Percentiles rank a stretch among this genome's conserved stretches.
phyloP scores from a whole-genome alignment of 106 monocot genomes.

The Amphibolis antarctica region DNA sequence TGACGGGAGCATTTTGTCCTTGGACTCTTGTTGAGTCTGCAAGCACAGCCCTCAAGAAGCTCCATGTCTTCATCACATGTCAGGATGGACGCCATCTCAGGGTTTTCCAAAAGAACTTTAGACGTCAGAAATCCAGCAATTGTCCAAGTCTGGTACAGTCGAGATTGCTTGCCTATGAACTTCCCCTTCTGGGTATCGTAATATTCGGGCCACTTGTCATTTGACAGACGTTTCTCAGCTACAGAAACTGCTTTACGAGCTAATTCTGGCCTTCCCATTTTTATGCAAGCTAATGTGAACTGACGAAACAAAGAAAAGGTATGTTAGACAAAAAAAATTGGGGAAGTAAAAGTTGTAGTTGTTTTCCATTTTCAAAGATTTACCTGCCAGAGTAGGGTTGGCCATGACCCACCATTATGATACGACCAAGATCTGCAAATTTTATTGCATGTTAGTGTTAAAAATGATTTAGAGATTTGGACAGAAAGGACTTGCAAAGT shows the following conservation, averaged over 20 bases:
- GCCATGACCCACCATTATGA: conserved; percentile 96
- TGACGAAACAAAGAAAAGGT: conserved; percentile 16
- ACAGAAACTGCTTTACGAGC: conserved; percentile 55
- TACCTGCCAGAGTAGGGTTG: conserved; percentile 96
- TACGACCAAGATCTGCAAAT: conserved; percentile 88
- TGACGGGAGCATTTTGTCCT: conserved; percentile 59
- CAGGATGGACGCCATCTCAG: conserved; percentile 63
- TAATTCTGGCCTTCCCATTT: conserved; percentile 83
- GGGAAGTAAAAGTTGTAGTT: background rate
- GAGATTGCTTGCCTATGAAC: conserved; percentile 80
- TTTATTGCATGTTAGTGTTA: background rate
- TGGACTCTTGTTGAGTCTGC: conserved; percentile 39
- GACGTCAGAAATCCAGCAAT: conserved; percentile 78
- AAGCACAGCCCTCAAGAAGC: conserved; percentile 86
- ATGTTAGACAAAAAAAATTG: background rate
- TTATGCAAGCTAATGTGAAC: conserved; percentile 94
- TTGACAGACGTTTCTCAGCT: conserved; percentile 63
- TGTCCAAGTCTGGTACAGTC: conserved; percentile 89
- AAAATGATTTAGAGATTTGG: background rate
- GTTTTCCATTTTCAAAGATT: background rate
- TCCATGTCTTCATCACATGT: conserved; percentile 89
- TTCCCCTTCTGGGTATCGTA: conserved; percentile 71
- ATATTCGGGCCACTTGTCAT: conserved; percentile 91
- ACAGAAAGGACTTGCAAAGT: background rate
- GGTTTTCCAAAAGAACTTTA: conserved; percentile 71